These are phyloP conservation scores for Panellus pusillus DNA, from an alignment of 768 basidiomycete species.

Conservation along the genomic window DNA sequence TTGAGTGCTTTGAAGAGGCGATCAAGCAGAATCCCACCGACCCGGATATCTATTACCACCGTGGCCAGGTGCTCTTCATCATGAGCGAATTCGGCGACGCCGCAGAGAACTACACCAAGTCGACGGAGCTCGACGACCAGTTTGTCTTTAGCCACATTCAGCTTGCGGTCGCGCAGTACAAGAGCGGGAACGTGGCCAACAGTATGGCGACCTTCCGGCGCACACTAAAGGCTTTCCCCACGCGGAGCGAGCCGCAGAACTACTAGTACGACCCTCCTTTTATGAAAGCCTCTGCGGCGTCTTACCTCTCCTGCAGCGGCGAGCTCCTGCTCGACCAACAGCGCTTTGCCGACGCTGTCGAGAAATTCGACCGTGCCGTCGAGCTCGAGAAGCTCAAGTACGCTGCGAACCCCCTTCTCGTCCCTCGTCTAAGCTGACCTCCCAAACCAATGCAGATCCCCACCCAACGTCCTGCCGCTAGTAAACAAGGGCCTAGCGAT, in stretches of 20 bases:
- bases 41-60: constrained; percentile 97
- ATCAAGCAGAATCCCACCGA: constrained; percentile 79
- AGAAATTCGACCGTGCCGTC: constrained; percentile 90
- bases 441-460: constrained; percentile 27
- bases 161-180: constrained; percentile 96
- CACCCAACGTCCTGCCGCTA: constrained; percentile 85
- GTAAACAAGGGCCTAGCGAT: constrained; percentile 98
- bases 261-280: constrained; percentile 80
- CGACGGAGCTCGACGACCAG: constrained; percentile 77
- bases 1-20: constrained; percentile 90
- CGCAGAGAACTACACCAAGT: constrained; percentile 88
- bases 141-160: constrained; percentile 99
- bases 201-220: constrained; percentile 90
- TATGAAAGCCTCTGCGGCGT: neutral
- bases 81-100: constrained; percentile 87
- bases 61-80: constrained; percentile 97
- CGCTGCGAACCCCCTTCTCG: constrained; percentile 20
- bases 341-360: constrained; percentile 82
- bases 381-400: constrained; percentile 83
- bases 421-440: neutral
- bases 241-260: constrained; percentile 86
- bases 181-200: constrained; percentile 71
- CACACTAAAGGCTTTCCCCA: constrained; percentile 82
- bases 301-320: constrained; percentile 53
- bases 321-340: constrained; percentile 93